A percentile compares a stretch with the other conserved stretches of the same genome.
Conservation (phyloP, 768 basidiomycete genomes). For the Lactarius akahatsu region DNA sequence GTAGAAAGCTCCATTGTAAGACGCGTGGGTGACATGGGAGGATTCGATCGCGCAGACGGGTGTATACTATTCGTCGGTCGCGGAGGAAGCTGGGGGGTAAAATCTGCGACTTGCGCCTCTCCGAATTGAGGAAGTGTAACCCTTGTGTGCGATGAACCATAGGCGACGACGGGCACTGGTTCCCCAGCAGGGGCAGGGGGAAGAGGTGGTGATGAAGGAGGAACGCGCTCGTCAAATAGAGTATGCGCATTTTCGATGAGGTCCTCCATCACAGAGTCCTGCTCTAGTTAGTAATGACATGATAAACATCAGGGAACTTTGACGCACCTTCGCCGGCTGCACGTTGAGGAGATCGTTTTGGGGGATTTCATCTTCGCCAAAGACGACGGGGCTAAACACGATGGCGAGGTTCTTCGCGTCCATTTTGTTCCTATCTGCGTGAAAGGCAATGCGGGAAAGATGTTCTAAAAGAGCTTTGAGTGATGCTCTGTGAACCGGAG, state of each 20-base stretch:
- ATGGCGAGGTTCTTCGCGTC: slow-evolving; percentile 90
- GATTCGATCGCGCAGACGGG: slow-evolving; percentile 55
- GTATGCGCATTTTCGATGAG: slow-evolving; percentile 67
- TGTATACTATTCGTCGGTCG: slow-evolving; percentile 76
- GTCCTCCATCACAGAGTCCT: slow-evolving; percentile 82
- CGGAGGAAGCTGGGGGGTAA: slow-evolving; percentile 66
- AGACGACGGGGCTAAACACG: slow-evolving; percentile 84
- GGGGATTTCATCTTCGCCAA: slow-evolving; percentile 88
- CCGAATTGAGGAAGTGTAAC: slow-evolving; percentile 42
- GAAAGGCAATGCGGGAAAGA: slow-evolving; percentile 66
- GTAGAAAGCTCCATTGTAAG: background rate
- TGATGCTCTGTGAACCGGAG: slow-evolving; percentile 81
- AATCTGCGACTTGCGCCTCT: slow-evolving; percentile 52
- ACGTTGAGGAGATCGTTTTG: slow-evolving; percentile 77
- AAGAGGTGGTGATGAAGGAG: slow-evolving; percentile 58
- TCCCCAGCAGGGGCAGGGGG: slow-evolving; percentile 72
- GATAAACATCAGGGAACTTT: background rate
- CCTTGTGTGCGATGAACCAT: slow-evolving; percentile 73
- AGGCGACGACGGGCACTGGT: slow-evolving; percentile 52
- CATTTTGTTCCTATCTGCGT: slow-evolving; percentile 85
- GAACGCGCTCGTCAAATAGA: slow-evolving; percentile 60
- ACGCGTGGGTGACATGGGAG: slow-evolving; percentile 19
- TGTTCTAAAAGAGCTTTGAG: slow-evolving; percentile 82
- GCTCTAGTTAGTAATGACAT: slow-evolving; percentile 15
- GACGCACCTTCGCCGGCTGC: slow-evolving; percentile 67